Evolutionary conservation across 306 rosid species (phyloP), one percentile per base, ranked within the genome.

Genomic region (Malus orientalis): DNA sequence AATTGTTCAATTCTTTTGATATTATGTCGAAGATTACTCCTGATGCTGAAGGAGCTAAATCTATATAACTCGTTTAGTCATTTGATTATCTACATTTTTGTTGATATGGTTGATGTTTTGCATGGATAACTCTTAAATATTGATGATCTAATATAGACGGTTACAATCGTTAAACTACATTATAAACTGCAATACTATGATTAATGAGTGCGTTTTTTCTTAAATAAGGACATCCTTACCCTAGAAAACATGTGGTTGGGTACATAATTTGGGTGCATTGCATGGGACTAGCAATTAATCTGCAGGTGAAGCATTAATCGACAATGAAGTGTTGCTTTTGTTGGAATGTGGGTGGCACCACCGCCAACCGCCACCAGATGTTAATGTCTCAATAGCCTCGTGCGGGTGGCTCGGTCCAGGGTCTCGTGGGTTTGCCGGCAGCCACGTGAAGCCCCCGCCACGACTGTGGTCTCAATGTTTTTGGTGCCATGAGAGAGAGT

Each of bases 351-450:
- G 29, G 44, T 16, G 77, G 59, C 59, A 74, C 54, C 32, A 12
- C 25, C 20, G 16, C 30, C 19, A 18, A 23, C 13, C 19, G 2
- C 32, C 20, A 42, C 32, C 71, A 42, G 10, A 13, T 23, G 15
- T 12, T 2, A 18, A 18, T 47, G 82, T 74, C 68, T 4, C 40
- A 29, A 10, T 38, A 15, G 74, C 67, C 65, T 63, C 79, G 73
- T 64, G 89, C 78, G 57, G 81, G 65, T 79, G 36, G 78, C 55
- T 14, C 4, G 82, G 73, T 53, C 81, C 86, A 76, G 65, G 69
- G 69, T 5, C 70, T 75, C 69, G 80, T 76, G 91, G 63, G 78
- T 54, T 77, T 76, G 85, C 55, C 81, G 87, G 69, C n/a, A 44
- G 60, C 74, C 90, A 81, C 84, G 86, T 84, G 90, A 49, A 65